Conservation (phyloP, 345 rosid species). For the Lepidium africanum region DNA sequence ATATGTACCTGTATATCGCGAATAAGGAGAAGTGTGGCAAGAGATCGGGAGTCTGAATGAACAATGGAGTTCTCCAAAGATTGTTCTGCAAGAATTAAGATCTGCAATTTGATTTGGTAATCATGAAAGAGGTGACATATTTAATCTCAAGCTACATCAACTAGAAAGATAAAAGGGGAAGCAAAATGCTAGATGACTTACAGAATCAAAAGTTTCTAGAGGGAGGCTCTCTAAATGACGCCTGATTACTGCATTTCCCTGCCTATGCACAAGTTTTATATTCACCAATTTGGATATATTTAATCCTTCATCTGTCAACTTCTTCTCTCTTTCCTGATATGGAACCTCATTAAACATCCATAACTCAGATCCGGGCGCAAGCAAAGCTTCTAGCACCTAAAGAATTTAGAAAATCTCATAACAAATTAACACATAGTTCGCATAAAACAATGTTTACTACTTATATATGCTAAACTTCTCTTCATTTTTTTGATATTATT, state of each 20-base stretch:
- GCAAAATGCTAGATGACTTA: constrained; percentile 36
- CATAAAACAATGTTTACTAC: background rate
- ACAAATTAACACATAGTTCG: background rate
- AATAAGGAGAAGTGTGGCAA: constrained; percentile 92
- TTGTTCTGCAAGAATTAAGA: constrained; percentile 96
- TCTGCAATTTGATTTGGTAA: constrained; percentile 69
- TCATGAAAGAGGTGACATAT: constrained; percentile 3
- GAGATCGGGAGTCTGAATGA: constrained; percentile 90
- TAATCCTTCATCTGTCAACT: constrained; percentile 72
- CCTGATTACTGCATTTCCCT: constrained; percentile 78
- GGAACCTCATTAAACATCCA: constrained; percentile 96
- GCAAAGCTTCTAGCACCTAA: constrained; percentile 82
- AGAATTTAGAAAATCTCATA: background rate
- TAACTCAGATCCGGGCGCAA: constrained; percentile 85
- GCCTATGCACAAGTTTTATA: constrained; percentile 71
- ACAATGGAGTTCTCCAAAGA: constrained; percentile 87
- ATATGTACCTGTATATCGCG: constrained; percentile 80
- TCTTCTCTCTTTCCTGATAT: constrained; percentile 72
- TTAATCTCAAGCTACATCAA: background rate
- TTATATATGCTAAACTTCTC: background rate
- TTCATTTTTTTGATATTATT: background rate
- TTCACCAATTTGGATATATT: constrained; percentile 47
- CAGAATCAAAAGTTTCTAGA: constrained; percentile 91
- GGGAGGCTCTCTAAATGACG: constrained; percentile 84
- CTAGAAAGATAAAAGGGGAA: background rate